Conservation (phyloP, 1,139 yeast species). For the Arxiozyma telluris region DNA sequence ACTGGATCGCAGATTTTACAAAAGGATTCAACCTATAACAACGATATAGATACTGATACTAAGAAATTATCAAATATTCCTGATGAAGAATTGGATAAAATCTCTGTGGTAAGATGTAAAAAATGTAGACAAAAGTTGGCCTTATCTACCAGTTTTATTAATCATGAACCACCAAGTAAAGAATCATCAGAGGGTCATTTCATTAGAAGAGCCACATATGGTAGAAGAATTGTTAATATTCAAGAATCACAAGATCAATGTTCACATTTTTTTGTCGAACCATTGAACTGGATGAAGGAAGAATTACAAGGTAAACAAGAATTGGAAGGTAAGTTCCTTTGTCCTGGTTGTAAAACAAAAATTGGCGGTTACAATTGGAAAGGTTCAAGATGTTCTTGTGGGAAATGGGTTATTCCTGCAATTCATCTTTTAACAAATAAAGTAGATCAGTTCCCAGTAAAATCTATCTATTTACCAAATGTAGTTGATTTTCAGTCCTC, state of each 20-base stretch:
- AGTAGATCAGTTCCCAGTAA: slow-evolving; percentile 52
- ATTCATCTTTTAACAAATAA: slow-evolving; percentile 72
- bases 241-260: slow-evolving; percentile 53
- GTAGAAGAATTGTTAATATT: slow-evolving; percentile 47
- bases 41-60: slow-evolving; percentile 19
- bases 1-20: slow-evolving; percentile 28
- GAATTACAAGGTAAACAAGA: slow-evolving; percentile 55
- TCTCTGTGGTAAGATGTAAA: slow-evolving; percentile 51
- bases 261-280: slow-evolving; percentile 83
- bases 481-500: slow-evolving; percentile 17
- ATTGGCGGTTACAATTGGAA: slow-evolving; percentile 92
- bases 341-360: slow-evolving; percentile 79
- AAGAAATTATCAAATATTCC: slow-evolving; percentile 25
- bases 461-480: slow-evolving; percentile 20
- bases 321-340: slow-evolving; percentile 74
- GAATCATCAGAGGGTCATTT: slow-evolving; percentile 56
- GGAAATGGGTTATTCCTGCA: slow-evolving; percentile 93
- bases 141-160: slow-evolving; percentile 40
- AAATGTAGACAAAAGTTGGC: slow-evolving; percentile 55
- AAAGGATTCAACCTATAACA: slow-evolving; percentile 26
- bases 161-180: slow-evolving; percentile 52
- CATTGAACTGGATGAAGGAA: slow-evolving; percentile 81
- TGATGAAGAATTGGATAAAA: slow-evolving; percentile 16
- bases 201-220: slow-evolving; percentile 51
- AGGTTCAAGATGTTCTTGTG: slow-evolving; percentile 91